Conservation (phyloP, 2,329 filamentous ascomycete genomes). For the Ophiosphaerella korrae region DNA sequence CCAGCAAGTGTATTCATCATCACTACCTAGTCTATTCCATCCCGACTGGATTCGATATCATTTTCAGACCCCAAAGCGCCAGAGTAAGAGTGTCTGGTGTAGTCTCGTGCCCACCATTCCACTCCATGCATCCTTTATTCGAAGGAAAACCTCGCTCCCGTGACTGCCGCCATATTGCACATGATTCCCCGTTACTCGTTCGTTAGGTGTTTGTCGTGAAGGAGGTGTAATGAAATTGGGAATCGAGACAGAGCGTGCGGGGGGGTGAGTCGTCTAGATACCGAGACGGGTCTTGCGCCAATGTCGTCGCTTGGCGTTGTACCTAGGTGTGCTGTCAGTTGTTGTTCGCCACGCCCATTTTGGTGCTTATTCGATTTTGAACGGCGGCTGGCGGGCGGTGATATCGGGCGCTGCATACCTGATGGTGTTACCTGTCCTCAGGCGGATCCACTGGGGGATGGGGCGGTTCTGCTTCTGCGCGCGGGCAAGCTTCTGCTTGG, state of each 20-base stretch:
- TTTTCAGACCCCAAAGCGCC: constrained; percentile 46
- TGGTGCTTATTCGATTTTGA: neutral
- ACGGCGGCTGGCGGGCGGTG: neutral
- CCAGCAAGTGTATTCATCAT: constrained; percentile 42
- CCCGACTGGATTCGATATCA: constrained; percentile 32
- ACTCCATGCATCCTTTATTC: constrained; percentile 32
- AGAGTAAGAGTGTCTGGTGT: constrained; percentile 38
- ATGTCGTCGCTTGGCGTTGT: constrained; percentile 99
- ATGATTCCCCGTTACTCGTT: constrained; percentile 39
- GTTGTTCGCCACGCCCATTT: constrained; percentile 2
- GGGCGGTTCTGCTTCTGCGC: constrained; percentile 99
- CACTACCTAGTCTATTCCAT: constrained; percentile 47
- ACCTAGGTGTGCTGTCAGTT: constrained; percentile 63
- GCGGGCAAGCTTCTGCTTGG: constrained; percentile 99
- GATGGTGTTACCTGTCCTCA: constrained; percentile 98
- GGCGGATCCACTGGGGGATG: constrained; percentile 99
- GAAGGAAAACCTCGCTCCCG: constrained; percentile 28
- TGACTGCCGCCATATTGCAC: constrained; percentile 35
- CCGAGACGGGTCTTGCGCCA: constrained; percentile 99
- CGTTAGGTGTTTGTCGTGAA: constrained; percentile 27
- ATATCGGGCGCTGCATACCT: constrained; percentile 68
- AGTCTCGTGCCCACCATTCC: constrained; percentile 25
- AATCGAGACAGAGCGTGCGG: constrained; percentile 42
- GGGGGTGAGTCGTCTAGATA: constrained; percentile 76
- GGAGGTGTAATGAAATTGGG: constrained; percentile 31